phyloP scores from a whole-genome alignment of 805 yeast species.

The Cyberlindnera amylophila region DNA sequence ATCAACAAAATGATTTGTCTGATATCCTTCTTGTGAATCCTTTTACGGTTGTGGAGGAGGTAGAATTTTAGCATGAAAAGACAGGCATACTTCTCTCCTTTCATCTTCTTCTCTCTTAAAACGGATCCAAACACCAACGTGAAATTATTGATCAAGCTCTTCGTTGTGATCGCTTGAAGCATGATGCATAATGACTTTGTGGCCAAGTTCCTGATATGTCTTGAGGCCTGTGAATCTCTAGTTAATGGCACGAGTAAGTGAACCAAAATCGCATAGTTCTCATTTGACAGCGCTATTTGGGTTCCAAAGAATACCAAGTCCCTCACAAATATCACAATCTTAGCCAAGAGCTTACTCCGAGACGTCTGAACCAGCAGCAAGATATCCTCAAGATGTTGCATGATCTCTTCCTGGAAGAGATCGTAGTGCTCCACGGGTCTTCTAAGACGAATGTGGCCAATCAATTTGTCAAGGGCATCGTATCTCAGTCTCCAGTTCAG shows the following conservation, averaged over 20 bases:
- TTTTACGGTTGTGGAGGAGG: slow-evolving; percentile 14
- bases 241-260: slow-evolving; percentile 25
- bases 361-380: slow-evolving; percentile 16
- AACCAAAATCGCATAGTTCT: slow-evolving; percentile 14
- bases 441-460: slow-evolving; percentile 20
- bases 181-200: slow-evolving; percentile 26
- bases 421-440: slow-evolving; percentile 13
- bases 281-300: slow-evolving; percentile 12
- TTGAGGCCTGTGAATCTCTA: slow-evolving; percentile 17
- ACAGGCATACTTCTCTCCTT: slow-evolving; percentile 25
- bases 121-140: slow-evolving; percentile 15
- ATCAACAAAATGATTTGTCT: slow-evolving; percentile 7
- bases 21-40: slow-evolving; percentile 5
- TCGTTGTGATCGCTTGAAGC: slow-evolving; percentile 20
- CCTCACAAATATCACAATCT: slow-evolving; percentile 21
- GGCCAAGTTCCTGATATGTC: slow-evolving; percentile 13
- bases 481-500: slow-evolving; percentile 22
- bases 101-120: slow-evolving; percentile 15
- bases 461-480: slow-evolving; percentile 19
- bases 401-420: slow-evolving; percentile 15
- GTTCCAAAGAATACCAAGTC: slow-evolving; percentile 25
- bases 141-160: slow-evolving; percentile 19
- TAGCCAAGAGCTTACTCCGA: slow-evolving; percentile 18
- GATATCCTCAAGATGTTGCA: slow-evolving; percentile 16
- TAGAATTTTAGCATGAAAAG: slow-evolving; percentile 24